Conservation (phyloP, 2,329 filamentous ascomycete genomes). For the Rutstroemia sp. region DNA sequence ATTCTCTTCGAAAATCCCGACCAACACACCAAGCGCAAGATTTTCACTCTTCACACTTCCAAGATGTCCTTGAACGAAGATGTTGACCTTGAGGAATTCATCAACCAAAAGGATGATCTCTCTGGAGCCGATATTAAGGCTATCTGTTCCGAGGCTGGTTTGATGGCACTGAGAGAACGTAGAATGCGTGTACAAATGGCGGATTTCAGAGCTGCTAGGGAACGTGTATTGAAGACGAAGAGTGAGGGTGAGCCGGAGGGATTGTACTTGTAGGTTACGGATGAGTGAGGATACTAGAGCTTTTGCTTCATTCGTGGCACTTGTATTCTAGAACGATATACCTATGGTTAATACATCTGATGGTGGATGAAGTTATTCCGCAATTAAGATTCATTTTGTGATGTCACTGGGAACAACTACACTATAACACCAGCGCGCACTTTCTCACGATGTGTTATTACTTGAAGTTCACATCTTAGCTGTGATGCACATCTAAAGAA, state of each 20-base stretch:
- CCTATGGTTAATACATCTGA: background rate
- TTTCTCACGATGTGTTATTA: no score
- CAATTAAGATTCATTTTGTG: no score
- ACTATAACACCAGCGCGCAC: no score
- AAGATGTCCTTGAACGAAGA: constrained; percentile 97
- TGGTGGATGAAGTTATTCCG: background rate
- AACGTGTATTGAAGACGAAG: constrained; percentile 96
- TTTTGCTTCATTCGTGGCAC: constrained; percentile 18
- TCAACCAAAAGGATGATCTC: constrained; percentile 95
- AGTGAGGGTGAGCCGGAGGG: constrained; percentile 97
- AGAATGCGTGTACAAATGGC: constrained; percentile 99
- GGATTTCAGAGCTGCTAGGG: constrained; percentile 86
- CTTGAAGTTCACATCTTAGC: no score
- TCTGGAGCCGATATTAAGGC: constrained; percentile 98
- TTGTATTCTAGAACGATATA: constrained; percentile 24
- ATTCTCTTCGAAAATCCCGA: constrained; percentile 66
- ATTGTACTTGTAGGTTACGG: constrained; percentile 74
- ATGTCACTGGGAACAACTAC: no score
- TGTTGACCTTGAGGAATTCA: constrained; percentile 98
- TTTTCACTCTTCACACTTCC: constrained; percentile 94
- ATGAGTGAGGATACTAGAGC: constrained; percentile 7
- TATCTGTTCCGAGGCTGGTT: constrained; percentile 93
- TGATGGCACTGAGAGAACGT: constrained; percentile 88
- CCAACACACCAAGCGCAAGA: constrained; percentile 94
- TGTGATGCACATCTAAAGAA: no score